These are phyloP conservation scores for Euryodendron excelsum DNA, from an alignment of 148 eudicot species.

Conservation along the genomic window DNA sequence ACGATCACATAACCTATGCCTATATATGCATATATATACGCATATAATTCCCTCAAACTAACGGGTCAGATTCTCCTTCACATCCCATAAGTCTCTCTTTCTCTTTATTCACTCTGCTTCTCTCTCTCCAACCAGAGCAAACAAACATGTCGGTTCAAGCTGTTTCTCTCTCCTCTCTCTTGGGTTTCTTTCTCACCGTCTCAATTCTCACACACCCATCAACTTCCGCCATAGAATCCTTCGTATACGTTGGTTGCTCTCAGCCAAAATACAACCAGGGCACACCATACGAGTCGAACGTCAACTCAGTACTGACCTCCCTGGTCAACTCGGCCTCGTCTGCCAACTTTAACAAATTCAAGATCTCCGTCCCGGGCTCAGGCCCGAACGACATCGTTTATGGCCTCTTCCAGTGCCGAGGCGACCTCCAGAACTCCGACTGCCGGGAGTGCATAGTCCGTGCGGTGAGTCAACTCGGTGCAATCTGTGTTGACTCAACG, in stretches of 20 bases:
- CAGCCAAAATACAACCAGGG: slow-evolving; percentile 28
- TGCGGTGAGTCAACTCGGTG: slow-evolving; percentile 35
- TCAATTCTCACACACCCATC: slow-evolving; percentile 12
- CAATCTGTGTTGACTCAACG: slow-evolving; percentile 27
- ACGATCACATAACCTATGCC: no score
- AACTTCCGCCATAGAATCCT: slow-evolving; percentile 18
- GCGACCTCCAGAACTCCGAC: slow-evolving; percentile 31
- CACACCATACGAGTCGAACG: slow-evolving; percentile 39
- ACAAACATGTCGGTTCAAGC: slow-evolving; percentile 2
- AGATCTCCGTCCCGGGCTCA: slow-evolving; percentile 32
- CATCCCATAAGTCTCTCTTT: neutral
- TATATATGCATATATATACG: no score
- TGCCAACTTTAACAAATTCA: slow-evolving; percentile 40
- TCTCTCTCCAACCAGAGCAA: neutral
- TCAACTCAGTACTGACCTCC: slow-evolving; percentile 48
- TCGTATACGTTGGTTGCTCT: slow-evolving; percentile 53
- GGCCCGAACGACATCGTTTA: slow-evolving; percentile 21
- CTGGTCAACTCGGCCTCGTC: slow-evolving; percentile 43
- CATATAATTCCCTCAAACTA: neutral
- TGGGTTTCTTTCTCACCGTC: slow-evolving; percentile 6
- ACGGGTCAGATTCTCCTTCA: neutral
- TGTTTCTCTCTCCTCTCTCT: slow-evolving; percentile 12
- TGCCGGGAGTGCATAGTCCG: slow-evolving; percentile 35
- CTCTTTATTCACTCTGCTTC: no score
- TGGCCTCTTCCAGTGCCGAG: slow-evolving; percentile 54